Conservation (phyloP, 2,329 filamentous ascomycete genomes). For the Clarireedia hainanense region DNA sequence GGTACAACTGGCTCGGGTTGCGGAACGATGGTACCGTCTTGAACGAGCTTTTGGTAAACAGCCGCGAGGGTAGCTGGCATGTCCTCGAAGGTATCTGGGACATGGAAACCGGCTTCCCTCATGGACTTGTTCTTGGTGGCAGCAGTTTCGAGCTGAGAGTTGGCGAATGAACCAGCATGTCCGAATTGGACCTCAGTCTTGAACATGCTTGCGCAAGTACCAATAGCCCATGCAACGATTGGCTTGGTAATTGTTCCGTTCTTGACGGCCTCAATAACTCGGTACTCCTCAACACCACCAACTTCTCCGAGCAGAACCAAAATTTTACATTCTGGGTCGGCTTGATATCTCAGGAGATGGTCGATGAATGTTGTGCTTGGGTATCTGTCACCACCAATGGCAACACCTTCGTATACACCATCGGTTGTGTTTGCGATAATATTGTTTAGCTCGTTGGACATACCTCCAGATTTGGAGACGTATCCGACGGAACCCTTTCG, state of each 20-base stretch:
- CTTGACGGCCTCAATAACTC: constrained; percentile 97
- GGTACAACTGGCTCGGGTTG: constrained; percentile 84
- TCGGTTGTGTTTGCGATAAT: constrained; percentile 95
- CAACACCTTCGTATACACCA: constrained; percentile 97
- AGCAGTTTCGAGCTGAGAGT: constrained; percentile 97
- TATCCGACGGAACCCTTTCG: constrained; percentile 98
- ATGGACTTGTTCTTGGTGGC: constrained; percentile 95
- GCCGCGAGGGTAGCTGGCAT: constrained; percentile 68
- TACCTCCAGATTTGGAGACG: constrained; percentile 99
- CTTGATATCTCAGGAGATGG: constrained; percentile 92
- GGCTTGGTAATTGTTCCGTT: constrained; percentile 93
- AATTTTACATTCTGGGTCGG: constrained; percentile 96
- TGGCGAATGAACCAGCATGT: constrained; percentile 96
- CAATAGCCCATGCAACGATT: constrained; percentile 98
- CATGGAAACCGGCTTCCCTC: constrained; percentile 88
- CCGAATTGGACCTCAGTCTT: constrained; percentile 99
- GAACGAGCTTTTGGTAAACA: constrained; percentile 85
- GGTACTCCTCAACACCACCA: constrained; percentile 99
- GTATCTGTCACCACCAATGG: constrained; percentile 98
- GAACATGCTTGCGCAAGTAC: constrained; percentile 99
- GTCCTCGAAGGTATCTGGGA: constrained; percentile 95
- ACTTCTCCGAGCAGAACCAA: constrained; percentile 94
- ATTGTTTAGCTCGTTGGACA: constrained; percentile 99
- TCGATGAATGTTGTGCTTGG: constrained; percentile 99
- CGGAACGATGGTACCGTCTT: constrained; percentile 76